phyloP scores from a whole-genome alignment of 2,329 filamentous ascomycete genomes.

The Cladosporium sp. region DNA sequence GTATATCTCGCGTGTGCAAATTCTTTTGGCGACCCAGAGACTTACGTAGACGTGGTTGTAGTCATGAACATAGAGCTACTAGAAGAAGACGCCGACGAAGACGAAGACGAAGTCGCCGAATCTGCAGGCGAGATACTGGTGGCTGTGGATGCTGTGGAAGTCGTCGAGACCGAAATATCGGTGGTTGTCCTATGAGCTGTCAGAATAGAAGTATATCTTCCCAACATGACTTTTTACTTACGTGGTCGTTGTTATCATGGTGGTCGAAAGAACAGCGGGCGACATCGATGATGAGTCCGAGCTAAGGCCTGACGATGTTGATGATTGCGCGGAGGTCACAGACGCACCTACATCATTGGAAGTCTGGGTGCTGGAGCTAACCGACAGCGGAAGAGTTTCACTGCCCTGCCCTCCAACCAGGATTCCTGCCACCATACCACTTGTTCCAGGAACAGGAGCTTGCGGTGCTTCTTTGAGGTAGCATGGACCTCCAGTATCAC shows the following conservation, averaged over 20 bases:
- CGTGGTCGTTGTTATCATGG: not conserved
- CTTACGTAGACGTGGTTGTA: not conserved
- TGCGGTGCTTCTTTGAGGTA: slow-evolving; percentile 13
- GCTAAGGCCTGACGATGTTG: not conserved
- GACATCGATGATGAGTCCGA: not conserved
- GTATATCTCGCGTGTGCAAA: too few species aligned
- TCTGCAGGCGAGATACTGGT: not conserved
- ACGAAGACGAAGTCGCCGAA: not conserved
- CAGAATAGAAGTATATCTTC: too few species aligned
- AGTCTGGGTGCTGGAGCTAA: too few species aligned
- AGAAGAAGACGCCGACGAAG: not conserved
- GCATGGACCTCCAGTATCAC: not conserved
- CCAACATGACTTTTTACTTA: not conserved
- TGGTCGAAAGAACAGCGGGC: not conserved
- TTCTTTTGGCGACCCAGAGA: too few species aligned
- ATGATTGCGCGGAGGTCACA: not conserved
- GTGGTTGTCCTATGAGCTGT: not conserved
- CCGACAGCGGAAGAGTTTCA: too few species aligned
- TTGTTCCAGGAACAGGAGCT: not conserved
- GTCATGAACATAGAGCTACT: not conserved
- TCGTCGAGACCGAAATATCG: not conserved
- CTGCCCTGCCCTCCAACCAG: not conserved
- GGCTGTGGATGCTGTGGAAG: not conserved
- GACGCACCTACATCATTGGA: too few species aligned
- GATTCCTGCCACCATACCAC: slow-evolving; percentile 10